Base-by-base conservation (phyloP, 1,284 basidiomycete species). In the Trichosporon ovoides region DNA sequence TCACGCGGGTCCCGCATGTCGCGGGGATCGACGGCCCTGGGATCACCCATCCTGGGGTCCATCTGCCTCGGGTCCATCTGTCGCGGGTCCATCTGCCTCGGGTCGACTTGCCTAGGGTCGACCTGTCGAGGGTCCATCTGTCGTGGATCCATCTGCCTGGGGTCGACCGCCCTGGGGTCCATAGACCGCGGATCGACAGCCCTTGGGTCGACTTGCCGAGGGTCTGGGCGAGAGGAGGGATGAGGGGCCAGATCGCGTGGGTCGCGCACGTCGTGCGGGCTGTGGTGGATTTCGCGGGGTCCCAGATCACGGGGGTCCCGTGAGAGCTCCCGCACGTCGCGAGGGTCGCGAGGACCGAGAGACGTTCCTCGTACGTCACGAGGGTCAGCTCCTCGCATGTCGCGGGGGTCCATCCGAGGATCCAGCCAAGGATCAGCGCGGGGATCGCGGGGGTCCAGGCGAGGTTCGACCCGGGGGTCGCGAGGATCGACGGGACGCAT, bases 331-430 rank as follows among this genome's bases (percentile, higher is more conserved):
- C 43, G 38, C 35, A 57, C 38, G 22, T 57, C 56, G 20, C 52
- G 56, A 3, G 56, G 56, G 24, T 53, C 40, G 35, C 43, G 51
- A 28, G 46, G 54, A 55, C 38, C 52, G 22, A 37, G 52, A 20
- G 52, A 38, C n/a, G 35, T 22, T 11, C 20, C 35, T 18, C 37
- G 38, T 12, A 53, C 31, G 5, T 53, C 52, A 16, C 52, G 37
- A 38, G 37, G 38, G 28, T 38, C 35, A 9, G 35, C 34, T 2
- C 51, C 37, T 22, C 37, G 52, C 52, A 53, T 53, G 11, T 53
- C 52, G 10, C 52, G 36, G 7, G 37, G 52, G 18, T 53, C 52
- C 49, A 34, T 51, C 52, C 19, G 19, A 16, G 43, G 43, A 13
- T 48, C 43, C 7, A 31, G 43, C 22, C 43, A 24, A n/a, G 43